Evolutionary conservation across 345 rosid species (phyloP), one percentile per base, ranked within the genome.

Genomic region (Syzygium aromaticum): DNA sequence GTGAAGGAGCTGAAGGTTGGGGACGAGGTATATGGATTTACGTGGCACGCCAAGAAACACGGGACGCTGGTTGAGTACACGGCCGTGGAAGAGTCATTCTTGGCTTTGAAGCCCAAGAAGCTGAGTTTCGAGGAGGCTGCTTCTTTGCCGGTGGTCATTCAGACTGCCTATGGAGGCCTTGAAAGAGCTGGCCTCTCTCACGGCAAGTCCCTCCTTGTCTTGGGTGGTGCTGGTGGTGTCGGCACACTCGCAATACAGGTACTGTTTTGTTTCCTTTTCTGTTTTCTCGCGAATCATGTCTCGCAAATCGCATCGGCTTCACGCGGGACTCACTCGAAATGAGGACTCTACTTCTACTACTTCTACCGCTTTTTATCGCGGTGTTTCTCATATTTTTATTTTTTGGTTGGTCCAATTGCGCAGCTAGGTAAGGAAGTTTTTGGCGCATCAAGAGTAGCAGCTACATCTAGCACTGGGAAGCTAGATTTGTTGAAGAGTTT

Each of bases 171-270:
- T 52, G 97, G 94, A 85, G 99, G 98, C 86, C 90, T 95, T 0
- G 94, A 94, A 78, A 94, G 92, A 85, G 92, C 97, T 0, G 98
- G 95, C 8, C 94, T 95, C 86, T 94, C 97, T 22, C 86, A 94
- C 2, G 98, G 97, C 51, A 93, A 94, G 90, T 95, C 98, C 11
- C 93, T 97, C 91, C 98, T 97, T 64, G 95, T 97, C 77, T 89
- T 97, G 87, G 96, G 96, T 49, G 99, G 98, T n/a, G 94, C 98
- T 49, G 99, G 99, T 84, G 98, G 99, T 43, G 98, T 95, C 92
- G 99, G 99, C 85, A 95, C 96, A 89, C 91, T 94, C 46, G 96
- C 88, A 84, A 94, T 97, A 92, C 99, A 97, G 98, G 99, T 95
- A 84, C 22, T 2, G 11, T 63, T 63, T 28, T 63, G 3, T 63